Conservation (phyloP, 164 flowering plant genomes). For the Umbilicus rupestris region DNA sequence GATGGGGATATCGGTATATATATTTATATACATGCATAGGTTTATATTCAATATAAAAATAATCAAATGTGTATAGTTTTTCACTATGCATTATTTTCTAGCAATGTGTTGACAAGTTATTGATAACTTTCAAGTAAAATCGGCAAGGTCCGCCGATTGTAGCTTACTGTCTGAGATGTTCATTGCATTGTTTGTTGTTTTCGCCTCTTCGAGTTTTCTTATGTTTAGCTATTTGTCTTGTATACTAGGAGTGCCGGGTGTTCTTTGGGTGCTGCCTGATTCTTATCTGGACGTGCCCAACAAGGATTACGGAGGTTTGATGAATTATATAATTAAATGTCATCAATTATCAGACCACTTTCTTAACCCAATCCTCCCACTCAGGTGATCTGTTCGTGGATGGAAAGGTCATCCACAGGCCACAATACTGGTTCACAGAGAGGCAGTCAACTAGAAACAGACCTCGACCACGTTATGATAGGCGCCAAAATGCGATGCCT, state of each 20-base stretch:
- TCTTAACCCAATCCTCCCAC: background rate
- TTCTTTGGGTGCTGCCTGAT: conserved; percentile 96
- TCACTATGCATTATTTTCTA: too few species aligned
- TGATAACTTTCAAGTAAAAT: too few species aligned
- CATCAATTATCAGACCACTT: background rate
- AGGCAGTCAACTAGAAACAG: conserved; percentile 47
- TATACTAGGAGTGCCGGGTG: conserved; percentile 64
- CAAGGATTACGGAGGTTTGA: conserved; percentile 95
- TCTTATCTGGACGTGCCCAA: conserved; percentile 96
- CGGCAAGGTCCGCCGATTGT: too few species aligned
- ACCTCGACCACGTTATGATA: conserved; percentile 77
- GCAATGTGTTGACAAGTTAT: too few species aligned
- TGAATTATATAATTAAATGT: background rate
- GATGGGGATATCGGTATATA: background rate
- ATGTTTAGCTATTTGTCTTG: background rate
- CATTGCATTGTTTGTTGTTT: background rate
- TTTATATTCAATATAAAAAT: too few species aligned
- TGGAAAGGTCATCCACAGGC: conserved; percentile 91
- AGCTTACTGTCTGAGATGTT: background rate
- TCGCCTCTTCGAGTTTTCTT: background rate
- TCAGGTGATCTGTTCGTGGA: conserved; percentile 81
- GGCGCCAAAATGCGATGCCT: conserved; percentile 71
- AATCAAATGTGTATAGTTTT: too few species aligned
- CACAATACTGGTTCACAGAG: conserved; percentile 58
- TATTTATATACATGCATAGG: too few species aligned